Conservation (phyloP, 2,329 filamentous ascomycete species). For the Didymella exigua region DNA sequence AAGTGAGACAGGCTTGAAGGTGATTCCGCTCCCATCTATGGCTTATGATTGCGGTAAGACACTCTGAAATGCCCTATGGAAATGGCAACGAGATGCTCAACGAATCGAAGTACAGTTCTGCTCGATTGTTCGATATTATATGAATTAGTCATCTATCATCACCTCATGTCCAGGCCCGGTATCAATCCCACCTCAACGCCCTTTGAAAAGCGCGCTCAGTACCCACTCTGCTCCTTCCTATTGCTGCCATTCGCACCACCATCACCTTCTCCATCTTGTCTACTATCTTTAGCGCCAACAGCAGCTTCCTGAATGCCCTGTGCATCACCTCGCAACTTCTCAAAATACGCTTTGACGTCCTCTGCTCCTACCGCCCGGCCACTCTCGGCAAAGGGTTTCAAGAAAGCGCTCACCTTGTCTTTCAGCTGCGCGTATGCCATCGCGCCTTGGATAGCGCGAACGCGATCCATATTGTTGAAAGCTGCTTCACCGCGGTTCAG, state of each 20-base stretch:
- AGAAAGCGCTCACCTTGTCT: slow-evolving; percentile 92
- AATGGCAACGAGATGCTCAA: background rate
- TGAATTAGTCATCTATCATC: slow-evolving; percentile 1
- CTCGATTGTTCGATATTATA: background rate
- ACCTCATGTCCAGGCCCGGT: slow-evolving; percentile 1
- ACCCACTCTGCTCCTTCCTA: slow-evolving; percentile 50
- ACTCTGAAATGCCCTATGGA: background rate
- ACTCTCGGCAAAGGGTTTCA: slow-evolving; percentile 91
- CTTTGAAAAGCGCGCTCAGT: slow-evolving; percentile 24
- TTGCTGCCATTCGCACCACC: slow-evolving; percentile 34
- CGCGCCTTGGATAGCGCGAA: slow-evolving; percentile 88
- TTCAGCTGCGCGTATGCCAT: slow-evolving; percentile 98
- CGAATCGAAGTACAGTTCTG: background rate
- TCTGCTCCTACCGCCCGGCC: slow-evolving; percentile 88
- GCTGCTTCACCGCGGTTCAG: slow-evolving; percentile 92
- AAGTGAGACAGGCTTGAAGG: no score
- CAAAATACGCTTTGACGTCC: slow-evolving; percentile 96
- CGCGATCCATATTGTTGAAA: slow-evolving; percentile 87
- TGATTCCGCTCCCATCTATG: no score
- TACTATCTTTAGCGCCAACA: slow-evolving; percentile 37
- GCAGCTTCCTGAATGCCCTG: slow-evolving; percentile 62
- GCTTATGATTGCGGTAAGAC: no score
- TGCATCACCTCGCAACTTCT: slow-evolving; percentile 87
- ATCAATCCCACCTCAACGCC: slow-evolving; percentile 3
- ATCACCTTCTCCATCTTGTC: slow-evolving; percentile 34